Conservation (phyloP, 2,329 filamentous ascomycete species). For the Fusarium mexicanum region DNA sequence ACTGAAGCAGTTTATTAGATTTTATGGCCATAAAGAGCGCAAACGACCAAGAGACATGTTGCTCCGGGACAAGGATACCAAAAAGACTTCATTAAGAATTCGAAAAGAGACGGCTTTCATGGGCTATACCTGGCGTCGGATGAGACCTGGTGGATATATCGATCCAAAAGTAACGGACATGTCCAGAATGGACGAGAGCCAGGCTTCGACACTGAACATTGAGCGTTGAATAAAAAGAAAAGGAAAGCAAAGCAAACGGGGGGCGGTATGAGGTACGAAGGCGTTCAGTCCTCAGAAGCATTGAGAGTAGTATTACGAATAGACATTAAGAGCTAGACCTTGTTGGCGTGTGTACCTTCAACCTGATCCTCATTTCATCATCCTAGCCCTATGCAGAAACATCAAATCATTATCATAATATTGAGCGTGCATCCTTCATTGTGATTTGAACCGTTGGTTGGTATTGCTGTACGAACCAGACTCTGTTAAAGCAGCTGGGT, state of each 20-base stretch:
- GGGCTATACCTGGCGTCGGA: conserved; percentile 84
- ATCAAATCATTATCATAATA: conserved; percentile 27
- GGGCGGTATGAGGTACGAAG: background rate
- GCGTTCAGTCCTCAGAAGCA: background rate
- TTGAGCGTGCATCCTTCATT: conserved; percentile 19
- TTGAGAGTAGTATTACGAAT: conserved; percentile 38
- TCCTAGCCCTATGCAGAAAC: conserved; percentile 30
- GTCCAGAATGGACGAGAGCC: background rate
- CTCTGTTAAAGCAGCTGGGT: conserved; percentile 35
- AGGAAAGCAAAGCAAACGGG: background rate
- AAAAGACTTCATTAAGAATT: conserved; percentile 76
- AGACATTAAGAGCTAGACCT: conserved; percentile 40
- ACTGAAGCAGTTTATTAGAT: conserved; percentile 61
- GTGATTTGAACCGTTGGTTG: conserved; percentile 23
- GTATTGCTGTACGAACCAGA: conserved; percentile 18
- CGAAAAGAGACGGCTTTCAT: conserved; percentile 86
- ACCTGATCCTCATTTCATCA: conserved; percentile 37
- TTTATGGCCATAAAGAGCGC: conserved; percentile 70
- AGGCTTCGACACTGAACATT: background rate
- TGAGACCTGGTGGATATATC: conserved; percentile 48
- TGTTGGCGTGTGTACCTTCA: conserved; percentile 20
- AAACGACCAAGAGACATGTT: conserved; percentile 87
- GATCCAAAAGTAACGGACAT: conserved; percentile 10
- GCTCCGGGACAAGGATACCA: conserved; percentile 76
- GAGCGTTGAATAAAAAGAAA: background rate